Conservation (phyloP, 179 eudicot genomes). For the Corrigiola litoralis region DNA sequence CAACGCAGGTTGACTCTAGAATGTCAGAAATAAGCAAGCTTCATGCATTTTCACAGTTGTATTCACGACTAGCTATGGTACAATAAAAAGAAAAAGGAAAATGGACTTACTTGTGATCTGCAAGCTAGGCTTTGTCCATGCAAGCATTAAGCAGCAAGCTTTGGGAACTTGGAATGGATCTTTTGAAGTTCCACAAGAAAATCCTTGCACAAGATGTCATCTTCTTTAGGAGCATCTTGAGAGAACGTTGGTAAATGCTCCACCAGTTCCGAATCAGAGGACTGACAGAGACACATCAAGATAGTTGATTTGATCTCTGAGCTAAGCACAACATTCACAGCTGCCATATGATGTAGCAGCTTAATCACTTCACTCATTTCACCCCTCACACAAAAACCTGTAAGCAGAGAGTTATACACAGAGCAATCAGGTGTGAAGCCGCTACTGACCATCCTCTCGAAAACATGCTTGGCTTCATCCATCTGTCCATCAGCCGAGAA, state of each 20-base stretch:
- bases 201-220: constrained; percentile 42
- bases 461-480: constrained; percentile 57
- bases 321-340: constrained; percentile 49
- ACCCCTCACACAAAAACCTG: constrained; percentile 43
- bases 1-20: no score
- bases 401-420: constrained; percentile 59
- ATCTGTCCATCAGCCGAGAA: constrained; percentile 46
- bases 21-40: no score
- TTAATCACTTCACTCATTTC: constrained; percentile 50
- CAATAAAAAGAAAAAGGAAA: not conserved
- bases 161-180: constrained; percentile 35
- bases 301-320: constrained; percentile 44
- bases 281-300: constrained; percentile 44
- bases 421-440: constrained; percentile 40
- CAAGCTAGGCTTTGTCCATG: no score
- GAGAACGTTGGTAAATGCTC: constrained; percentile 57
- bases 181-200: constrained; percentile 44
- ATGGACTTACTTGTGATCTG: no score
- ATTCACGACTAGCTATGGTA: no score
- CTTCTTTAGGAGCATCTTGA: constrained; percentile 34
- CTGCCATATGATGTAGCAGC: constrained; percentile 69
- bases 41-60: no score
- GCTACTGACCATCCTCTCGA: constrained; percentile 49
- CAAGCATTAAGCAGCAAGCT: constrained; percentile 28
- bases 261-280: constrained; percentile 34